These are phyloP conservation scores for Clausena lansium DNA, from an alignment of 345 rosid species.

Conservation along the genomic window DNA sequence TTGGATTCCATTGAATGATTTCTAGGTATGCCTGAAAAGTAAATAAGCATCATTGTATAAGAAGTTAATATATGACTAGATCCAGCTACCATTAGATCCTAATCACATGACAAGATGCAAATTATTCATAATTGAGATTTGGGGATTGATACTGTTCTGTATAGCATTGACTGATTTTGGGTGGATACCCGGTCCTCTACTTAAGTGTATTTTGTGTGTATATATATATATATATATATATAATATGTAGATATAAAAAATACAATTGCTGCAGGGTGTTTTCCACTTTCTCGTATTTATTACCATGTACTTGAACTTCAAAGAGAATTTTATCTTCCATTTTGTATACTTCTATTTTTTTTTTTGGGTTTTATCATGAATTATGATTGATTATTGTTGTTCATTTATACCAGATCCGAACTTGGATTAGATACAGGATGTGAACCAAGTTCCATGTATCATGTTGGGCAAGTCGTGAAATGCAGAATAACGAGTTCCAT, in stretches of 20 bases:
- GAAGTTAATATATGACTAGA: neutral
- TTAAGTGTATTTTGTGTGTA: too few species aligned
- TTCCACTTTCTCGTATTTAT: neutral
- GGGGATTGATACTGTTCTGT: neutral
- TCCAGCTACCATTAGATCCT: neutral
- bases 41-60: neutral
- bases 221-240: too few species aligned
- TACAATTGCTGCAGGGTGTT: neutral
- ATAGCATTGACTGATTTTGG: too few species aligned
- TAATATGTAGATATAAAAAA: too few species aligned
- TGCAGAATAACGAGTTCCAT: slow-evolving; percentile 73
- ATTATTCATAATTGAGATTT: neutral
- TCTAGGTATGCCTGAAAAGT: neutral
- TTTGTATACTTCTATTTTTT: neutral
- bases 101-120: neutral
- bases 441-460: slow-evolving; percentile 66
- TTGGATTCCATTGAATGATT: neutral
- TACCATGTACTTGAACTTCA: neutral
- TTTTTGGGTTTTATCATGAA: slow-evolving; percentile 15
- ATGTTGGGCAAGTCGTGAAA: slow-evolving; percentile 94
- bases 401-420: slow-evolving; percentile 61
- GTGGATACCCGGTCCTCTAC: too few species aligned
- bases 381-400: slow-evolving; percentile 20
- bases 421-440: slow-evolving; percentile 81
- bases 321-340: neutral